Conservation (phyloP, 768 basidiomycete genomes). For the Agaricus sinodeliciosus region DNA sequence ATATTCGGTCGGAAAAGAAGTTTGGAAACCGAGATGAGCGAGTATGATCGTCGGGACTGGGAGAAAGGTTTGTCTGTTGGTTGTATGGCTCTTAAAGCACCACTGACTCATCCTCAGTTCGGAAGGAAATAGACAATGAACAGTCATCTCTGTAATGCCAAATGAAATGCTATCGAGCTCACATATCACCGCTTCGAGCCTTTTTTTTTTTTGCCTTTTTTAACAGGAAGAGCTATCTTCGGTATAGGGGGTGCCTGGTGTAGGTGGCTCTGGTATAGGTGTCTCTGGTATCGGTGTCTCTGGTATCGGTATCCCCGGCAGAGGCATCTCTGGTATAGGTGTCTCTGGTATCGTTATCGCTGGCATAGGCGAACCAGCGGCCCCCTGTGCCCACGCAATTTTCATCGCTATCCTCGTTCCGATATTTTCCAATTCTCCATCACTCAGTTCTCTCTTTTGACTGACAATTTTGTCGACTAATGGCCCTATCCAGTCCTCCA, state of each 20-base stretch:
- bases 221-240: too few relatives aligned
- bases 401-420: not conserved
- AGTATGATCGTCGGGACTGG: conserved; percentile 32
- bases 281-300: too few relatives aligned
- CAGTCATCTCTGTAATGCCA: not conserved
- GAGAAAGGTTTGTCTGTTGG: conserved; percentile 27
- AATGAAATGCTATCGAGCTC: not conserved
- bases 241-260: too few relatives aligned
- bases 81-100: not conserved
- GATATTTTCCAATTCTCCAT: not conserved
- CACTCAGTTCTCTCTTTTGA: not conserved
- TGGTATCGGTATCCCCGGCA: too few relatives aligned
- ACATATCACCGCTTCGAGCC: too few relatives aligned
- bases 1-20: conserved; percentile 35
- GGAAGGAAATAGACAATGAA: conserved; percentile 7
- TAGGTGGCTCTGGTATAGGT: too few relatives aligned
- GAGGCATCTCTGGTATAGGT: too few relatives aligned
- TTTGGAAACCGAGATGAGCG: conserved; percentile 19
- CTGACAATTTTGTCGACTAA: conserved; percentile 3
- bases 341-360: too few relatives aligned
- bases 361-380: not conserved
- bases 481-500: conserved; percentile 6
- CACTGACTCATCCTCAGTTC: not conserved
- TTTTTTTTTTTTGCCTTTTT: too few relatives aligned
- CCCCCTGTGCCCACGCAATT: conserved; percentile 5